Base-by-base conservation (phyloP, 352 stramenopile species). In the Pythium apleroticum region DNA sequence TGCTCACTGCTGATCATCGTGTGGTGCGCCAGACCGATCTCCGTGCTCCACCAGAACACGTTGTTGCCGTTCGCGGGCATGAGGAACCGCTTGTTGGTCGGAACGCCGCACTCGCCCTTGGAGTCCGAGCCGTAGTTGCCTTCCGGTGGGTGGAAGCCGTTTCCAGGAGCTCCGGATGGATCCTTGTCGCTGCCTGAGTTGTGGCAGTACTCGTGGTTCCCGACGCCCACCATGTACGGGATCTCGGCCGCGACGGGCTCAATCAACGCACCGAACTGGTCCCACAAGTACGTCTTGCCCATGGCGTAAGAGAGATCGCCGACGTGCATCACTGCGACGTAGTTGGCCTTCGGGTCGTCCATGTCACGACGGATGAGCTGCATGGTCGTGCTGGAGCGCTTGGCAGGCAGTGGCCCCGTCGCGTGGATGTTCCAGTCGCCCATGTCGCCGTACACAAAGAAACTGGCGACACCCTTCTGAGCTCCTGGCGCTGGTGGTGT, bases 371-470 rank as follows among this genome's bases (percentile, higher is more conserved):
- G 54, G 19, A 86, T 64, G 49, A 77, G 66, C 35, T 71, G 52
- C 25, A 69, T 65, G 30, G 60, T 77, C 43, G 67, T 87, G 5
- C 69, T 31, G 35, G 71, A 71, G 27, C 71, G 67, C 7, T 67
- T 53, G 28, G 41, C 53, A 10, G 48, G 43, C 3, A 55, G 25
- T 3, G 54, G 27, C 0, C 55, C 59, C 30, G 52, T 69, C 4
- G 65, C 63, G n/a, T 68, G 53, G 27, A 65, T 59, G 35, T 65
- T 71, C 65, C 66, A 72, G 19, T 78, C 82, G n/a, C 84, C 81
- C 57, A 92, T 71, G 71, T 93, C 85, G n/a, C 70, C 84, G 54
- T 86, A 90, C 30, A 87, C 80, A 39, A 95, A 74, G 57, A 86
- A 95, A 39, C 74, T 81, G 35, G 78, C 56, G 20, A 56, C 17